A percentile compares a stretch with the other conserved stretches of the same genome.
These are phyloP conservation scores for Serendipita sp. DNA, from an alignment of 768 basidiomycete species.

Conservation along the genomic window DNA sequence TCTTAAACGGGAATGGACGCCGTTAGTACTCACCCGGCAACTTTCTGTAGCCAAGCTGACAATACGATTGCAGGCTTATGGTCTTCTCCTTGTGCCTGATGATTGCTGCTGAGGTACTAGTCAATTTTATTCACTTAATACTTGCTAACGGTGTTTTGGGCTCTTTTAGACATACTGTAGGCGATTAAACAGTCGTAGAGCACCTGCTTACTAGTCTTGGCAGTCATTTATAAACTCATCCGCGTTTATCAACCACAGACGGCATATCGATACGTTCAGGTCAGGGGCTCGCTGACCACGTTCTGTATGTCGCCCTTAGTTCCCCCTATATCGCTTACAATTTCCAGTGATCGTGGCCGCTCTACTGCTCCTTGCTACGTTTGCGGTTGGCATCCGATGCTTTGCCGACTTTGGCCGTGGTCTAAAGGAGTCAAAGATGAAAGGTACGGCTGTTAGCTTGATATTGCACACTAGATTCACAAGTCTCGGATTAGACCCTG, in stretches of 20 bases:
- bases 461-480: neutral
- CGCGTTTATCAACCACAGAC: constrained; percentile 59
- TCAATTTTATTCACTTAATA: neutral
- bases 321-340: neutral
- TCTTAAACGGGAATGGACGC: constrained; percentile 66
- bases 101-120: constrained; percentile 48
- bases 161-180: constrained; percentile 8
- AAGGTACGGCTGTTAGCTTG: constrained; percentile 33
- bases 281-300: constrained; percentile 58
- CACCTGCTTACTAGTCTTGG: too few relatives aligned
- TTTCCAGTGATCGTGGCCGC: constrained; percentile 57
- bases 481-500: neutral
- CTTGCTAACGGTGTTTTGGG: neutral
- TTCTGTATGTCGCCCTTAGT: constrained; percentile 41
- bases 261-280: constrained; percentile 40
- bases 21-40: constrained; percentile 25
- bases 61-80: constrained; percentile 41
- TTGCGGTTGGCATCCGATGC: constrained; percentile 60
- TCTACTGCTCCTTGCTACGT: constrained; percentile 54
- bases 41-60: constrained; percentile 3
- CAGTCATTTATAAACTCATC: constrained; percentile 64
- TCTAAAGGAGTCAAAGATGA: constrained; percentile 51
- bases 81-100: constrained; percentile 51
- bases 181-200: too few relatives aligned
- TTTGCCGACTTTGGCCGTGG: constrained; percentile 72